Evolutionary conservation across 345 rosid genomes (phyloP), one percentile per base, ranked within the genome.

Genomic region (Citropsis articulata): DNA sequence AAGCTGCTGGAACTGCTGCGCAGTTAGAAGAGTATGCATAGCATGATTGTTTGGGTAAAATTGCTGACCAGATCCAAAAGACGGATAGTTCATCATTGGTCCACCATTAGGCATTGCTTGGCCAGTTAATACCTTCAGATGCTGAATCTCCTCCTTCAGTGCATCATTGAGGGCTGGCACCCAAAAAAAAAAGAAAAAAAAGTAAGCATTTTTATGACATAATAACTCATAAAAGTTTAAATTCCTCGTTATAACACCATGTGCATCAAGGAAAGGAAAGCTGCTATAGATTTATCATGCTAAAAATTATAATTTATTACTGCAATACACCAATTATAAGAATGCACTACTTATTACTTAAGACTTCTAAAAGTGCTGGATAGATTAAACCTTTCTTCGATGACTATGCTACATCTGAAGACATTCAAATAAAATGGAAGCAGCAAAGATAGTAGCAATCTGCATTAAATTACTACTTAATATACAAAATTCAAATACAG

Each of bases 131-230:
- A 87, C 79, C 84, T 97, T 97, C 87, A 97, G 89, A 84, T 91
- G 99, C 88, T 91, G 95, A 78, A 94, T 97, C 83, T 97, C 98
- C 73, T 94, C 99, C 84, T 90, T 97, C 71, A 97, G 77, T 19
- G 97, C 93, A 28, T 94, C 98, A 67, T 94, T 97, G 71, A 97
- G 80, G 38, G 97, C 99, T 97, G 84, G 25, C 77, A 40, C 48
- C n/a, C n/a, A n/a, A n/a, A n/a, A n/a, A n/a, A n/a, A n/a, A n/a
- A 79, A 36, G 13, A 53, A 38, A 6, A 69, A 33, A 48, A 65
- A 53, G 22, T 12, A 30, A 28, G 24, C 22, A 74, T 40, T 66
- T 6, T 28, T 16, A 73, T 19, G 16, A 67, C 8, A 31, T 22
- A 63, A 40, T n/a, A 35, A 65, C 1, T 24, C 60, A 64, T 8